phyloP scores from a whole-genome alignment of 75 land plant species.

The Sequoia sempervirens region DNA sequence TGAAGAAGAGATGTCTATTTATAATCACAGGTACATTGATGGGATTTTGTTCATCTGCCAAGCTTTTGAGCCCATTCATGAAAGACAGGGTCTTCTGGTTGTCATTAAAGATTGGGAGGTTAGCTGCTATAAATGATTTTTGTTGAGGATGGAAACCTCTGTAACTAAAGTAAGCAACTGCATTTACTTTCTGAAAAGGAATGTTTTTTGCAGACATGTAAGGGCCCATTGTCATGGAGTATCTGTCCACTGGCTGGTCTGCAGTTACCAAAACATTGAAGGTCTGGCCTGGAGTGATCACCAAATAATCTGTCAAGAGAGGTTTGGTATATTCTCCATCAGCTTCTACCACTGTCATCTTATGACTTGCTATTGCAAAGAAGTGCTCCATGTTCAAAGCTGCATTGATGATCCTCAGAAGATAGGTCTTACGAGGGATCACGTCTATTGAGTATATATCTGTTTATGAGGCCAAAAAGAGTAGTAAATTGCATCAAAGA shows the following conservation, averaged over 20 bases:
- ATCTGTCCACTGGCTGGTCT: conserved; percentile 28
- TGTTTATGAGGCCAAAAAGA: neutral
- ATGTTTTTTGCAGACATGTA: conserved; percentile 30
- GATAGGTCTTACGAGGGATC: conserved; percentile 44
- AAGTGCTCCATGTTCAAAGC: conserved; percentile 47
- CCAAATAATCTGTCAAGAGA: conserved; percentile 19
- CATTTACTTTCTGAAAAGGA: conserved; percentile 20
- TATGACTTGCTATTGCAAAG: conserved; percentile 63
- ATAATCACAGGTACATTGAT: conserved; percentile 2
- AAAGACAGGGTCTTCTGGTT: conserved; percentile 6
- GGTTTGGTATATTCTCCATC: conserved; percentile 59
- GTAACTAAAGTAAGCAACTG: conserved; percentile 23
- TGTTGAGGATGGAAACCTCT: conserved; percentile 1
- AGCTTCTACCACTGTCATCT: conserved; percentile 52
- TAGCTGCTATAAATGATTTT: conserved; percentile 5
- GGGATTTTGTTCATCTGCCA: conserved; percentile 7
- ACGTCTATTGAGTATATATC: conserved; percentile 36
- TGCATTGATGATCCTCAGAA: conserved; percentile 57
- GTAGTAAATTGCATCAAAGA: neutral
- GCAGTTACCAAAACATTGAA: conserved; percentile 49
- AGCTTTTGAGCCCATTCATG: conserved; percentile 17
- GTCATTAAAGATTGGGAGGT: conserved; percentile 29
- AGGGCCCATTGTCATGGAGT: conserved; percentile 42
- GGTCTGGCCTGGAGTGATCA: conserved; percentile 67
- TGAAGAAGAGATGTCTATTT: conserved; percentile 14